Evolutionary conservation across 2,329 filamentous ascomycete species (phyloP).

Genomic region (Cordyceps farinosa): DNA sequence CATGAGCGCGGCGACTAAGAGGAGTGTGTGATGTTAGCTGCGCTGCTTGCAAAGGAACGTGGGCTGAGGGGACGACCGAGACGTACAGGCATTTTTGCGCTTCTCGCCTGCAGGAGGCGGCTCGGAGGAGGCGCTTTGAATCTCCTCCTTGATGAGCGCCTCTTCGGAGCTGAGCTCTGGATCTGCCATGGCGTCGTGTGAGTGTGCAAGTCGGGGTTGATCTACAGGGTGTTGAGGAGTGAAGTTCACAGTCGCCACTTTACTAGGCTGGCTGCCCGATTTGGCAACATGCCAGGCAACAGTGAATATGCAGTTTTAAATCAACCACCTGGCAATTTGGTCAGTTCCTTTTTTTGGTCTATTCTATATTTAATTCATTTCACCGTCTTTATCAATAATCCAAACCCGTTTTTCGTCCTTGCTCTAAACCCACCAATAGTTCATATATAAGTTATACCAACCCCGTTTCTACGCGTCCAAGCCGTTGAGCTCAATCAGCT

Average conservation of each 20-base stretch:
- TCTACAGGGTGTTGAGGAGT: neutral
- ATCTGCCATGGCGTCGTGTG: constrained; percentile 23
- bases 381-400: neutral
- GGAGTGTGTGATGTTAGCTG: neutral
- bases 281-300: neutral
- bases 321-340: too few species aligned
- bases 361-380: too few species aligned
- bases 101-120: constrained; percentile 22
- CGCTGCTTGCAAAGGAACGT: neutral
- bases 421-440: neutral
- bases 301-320: too few species aligned
- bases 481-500: constrained; percentile 85
- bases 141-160: constrained; percentile 42
- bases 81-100: constrained; percentile 42
- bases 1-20: constrained; percentile 38
- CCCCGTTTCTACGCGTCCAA: constrained; percentile 55
- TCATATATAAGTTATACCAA: too few species aligned
- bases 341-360: too few species aligned
- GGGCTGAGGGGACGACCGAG: neutral
- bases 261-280: neutral
- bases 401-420: neutral
- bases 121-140: constrained; percentile 31
- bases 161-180: constrained; percentile 34
- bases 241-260: constrained; percentile 7
- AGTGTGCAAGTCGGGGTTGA: neutral